Evolutionary conservation across 495 filamentous ascomycete species (phyloP).

Genomic region (Aspergillus cristatus): DNA sequence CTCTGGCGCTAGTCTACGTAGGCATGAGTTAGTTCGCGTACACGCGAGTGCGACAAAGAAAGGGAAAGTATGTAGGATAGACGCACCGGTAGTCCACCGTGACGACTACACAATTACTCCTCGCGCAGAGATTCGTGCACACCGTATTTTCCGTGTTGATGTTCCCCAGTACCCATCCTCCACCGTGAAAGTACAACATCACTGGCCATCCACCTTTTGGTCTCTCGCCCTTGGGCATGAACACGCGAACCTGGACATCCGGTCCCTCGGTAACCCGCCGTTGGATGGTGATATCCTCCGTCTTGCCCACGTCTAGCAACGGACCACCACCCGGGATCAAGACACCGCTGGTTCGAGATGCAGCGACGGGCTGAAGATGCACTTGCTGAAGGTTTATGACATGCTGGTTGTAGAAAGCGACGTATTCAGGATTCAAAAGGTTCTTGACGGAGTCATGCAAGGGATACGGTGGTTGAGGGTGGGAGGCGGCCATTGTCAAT

Average conservation of each 20-base stretch:
- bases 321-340: conserved; percentile 47
- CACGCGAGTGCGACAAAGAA: not conserved
- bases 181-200: conserved; percentile 50
- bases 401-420: conserved; percentile 44
- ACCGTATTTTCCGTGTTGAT: conserved; percentile 52
- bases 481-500: conserved; percentile 19
- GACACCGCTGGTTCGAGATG: conserved; percentile 42
- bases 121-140: conserved; percentile 43
- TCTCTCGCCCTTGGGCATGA: conserved; percentile 35
- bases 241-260: conserved; percentile 34
- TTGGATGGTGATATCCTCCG: conserved; percentile 35
- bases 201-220: conserved; percentile 45
- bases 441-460: conserved; percentile 42
- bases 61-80: conserved; percentile 1
- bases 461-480: conserved; percentile 43
- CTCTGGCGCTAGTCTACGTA: conserved; percentile 42
- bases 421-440: conserved; percentile 42
- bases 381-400: conserved; percentile 42
- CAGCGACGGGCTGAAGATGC: conserved; percentile 44
- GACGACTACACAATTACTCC: conserved; percentile 43
- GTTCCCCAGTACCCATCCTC: conserved; percentile 50
- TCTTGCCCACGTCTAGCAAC: conserved; percentile 39
- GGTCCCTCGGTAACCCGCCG: conserved; percentile 40
- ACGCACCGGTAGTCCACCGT: conserved; percentile 48
- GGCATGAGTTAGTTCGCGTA: not conserved